These are phyloP conservation scores for Thalassiosira profunda DNA, from an alignment of 108 stramenopile genomes.

Conservation along the genomic window DNA sequence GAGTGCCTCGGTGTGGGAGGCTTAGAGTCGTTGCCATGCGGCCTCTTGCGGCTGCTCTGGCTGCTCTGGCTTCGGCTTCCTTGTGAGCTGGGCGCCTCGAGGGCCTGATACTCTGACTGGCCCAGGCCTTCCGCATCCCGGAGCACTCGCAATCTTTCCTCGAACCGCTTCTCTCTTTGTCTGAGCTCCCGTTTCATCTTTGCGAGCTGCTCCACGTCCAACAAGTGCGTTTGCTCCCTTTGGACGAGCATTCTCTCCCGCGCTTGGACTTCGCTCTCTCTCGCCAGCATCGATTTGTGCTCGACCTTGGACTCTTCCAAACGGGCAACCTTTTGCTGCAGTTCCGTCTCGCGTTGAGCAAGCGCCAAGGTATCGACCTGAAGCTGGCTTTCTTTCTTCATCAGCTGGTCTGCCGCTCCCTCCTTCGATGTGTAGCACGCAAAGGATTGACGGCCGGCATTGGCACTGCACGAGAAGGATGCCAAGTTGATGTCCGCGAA, in stretches of 20 bases:
- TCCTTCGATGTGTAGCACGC: constrained; percentile 12
- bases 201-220: constrained; percentile 11
- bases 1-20: constrained; percentile 1
- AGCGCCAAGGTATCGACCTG: constrained; percentile 12
- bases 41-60: neutral
- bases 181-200: constrained; percentile 15
- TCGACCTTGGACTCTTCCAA: constrained; percentile 4
- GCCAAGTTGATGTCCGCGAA: constrained; percentile 1
- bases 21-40: neutral
- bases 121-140: too few species aligned
- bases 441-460: constrained; percentile 21
- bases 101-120: too few species aligned
- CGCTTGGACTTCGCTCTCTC: constrained; percentile 9
- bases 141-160: too few species aligned
- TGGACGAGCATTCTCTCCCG: constrained; percentile 24
- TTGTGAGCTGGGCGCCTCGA: neutral
- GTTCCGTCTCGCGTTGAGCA: constrained; percentile 20
- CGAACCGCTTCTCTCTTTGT: constrained; percentile 4
- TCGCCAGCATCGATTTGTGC: constrained; percentile 18
- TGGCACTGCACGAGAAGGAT: constrained; percentile 5
- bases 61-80: neutral
- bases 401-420: neutral
- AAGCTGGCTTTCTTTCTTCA: constrained; percentile 27
- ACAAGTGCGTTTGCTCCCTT: neutral
- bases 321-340: constrained; percentile 12